Base-by-base conservation (phyloP, 2,329 filamentous ascomycete genomes). In the Parafenestella ontariensis region DNA sequence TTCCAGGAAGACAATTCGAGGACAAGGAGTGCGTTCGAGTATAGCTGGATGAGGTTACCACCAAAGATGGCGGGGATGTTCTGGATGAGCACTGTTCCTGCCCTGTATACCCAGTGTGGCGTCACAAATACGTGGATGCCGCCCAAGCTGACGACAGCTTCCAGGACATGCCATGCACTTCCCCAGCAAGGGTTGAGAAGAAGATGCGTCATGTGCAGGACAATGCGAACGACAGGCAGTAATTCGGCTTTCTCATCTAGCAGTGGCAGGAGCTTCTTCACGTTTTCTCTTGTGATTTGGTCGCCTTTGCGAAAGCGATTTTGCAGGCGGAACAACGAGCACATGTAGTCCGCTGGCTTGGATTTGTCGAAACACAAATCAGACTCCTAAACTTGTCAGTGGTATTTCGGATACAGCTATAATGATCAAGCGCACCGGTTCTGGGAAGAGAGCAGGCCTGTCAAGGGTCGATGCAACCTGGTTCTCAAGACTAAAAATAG, bases 401-500 rank as follows among this genome's bases (percentile, higher is more conserved):
- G 26, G 21, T 24, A 1, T 21, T 10, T 6, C 11, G n/a, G 23
- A 13, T 10, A 10, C 10, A 24, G 18, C n/a, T 28, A 39, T 5
- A 49, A 26, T 28, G 17, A 10, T 18, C 10, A 8, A 43, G 24
- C 58, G 37, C 60, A 71, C 71, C 23, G 73, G 73, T 48, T 76
- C 73, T 18, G 71, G 73, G 31, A 74, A 75, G 11, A 68, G 64
- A 26, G 71, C 70, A 23, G 72, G 72, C 28, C 73, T 56, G 39
- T 75, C 73, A 2, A 75, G 55, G 3, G 70, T 69, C 3, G 72
- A 71, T 1, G 72, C 71, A 33, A 74, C 59, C 41, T 74, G 70
- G 41, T 75, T 75, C 31, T 75, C 73, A 2, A 75, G 59, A 41
- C 66, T 67, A 46, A 72, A 75, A 13, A 76, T 73, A 20, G 72